Conservation (phyloP, 1,139 yeast genomes). For the Candida buenavistaensis region DNA sequence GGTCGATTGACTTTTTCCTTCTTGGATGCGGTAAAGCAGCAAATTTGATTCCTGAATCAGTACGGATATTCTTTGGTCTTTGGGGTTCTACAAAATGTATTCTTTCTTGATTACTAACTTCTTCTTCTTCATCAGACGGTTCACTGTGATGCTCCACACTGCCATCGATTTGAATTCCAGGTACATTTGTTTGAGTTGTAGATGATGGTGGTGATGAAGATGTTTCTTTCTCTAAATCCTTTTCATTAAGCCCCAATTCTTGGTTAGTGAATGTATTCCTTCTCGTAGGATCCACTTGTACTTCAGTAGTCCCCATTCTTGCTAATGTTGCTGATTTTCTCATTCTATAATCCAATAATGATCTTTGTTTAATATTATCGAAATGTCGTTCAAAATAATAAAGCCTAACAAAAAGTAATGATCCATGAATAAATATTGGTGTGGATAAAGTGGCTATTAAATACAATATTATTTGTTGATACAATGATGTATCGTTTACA, state of each 20-base stretch:
- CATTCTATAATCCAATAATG: slow-evolving; percentile 75
- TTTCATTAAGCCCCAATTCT: slow-evolving; percentile 26
- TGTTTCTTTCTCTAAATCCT: slow-evolving; percentile 3
- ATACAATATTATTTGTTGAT: slow-evolving; percentile 76
- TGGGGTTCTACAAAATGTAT: slow-evolving; percentile 6
- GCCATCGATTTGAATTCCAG: slow-evolving; percentile 4
- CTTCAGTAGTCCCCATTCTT: slow-evolving; percentile 56
- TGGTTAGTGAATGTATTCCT: slow-evolving; percentile 41
- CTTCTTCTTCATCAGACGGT: slow-evolving; percentile 29
- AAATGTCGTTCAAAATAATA: slow-evolving; percentile 90
- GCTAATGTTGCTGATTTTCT: slow-evolving; percentile 71
- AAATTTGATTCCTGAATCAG: slow-evolving; percentile 32
- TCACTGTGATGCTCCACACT: slow-evolving; percentile 36
- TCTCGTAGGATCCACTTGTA: slow-evolving; percentile 29
- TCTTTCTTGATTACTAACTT: slow-evolving; percentile 54
- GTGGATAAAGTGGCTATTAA: slow-evolving; percentile 66
- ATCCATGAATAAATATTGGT: slow-evolving; percentile 87
- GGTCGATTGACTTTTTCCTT: slow-evolving; percentile 56
- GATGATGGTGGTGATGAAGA: slow-evolving; percentile 10
- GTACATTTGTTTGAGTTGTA: slow-evolving; percentile 8
- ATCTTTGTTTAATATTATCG: slow-evolving; percentile 73
- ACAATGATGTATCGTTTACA: slow-evolving; percentile 57
- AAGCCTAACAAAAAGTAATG: slow-evolving; percentile 73
- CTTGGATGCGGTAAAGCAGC: slow-evolving; percentile 42
- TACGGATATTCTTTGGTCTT: slow-evolving; percentile 3